These are phyloP conservation scores for barrel medic (Medicago truncatula) DNA, from an alignment of 306 rosid genomes.

Conservation along the genomic window MtrunA17r5.0-ANR NC_053044.1:24588501-24589000, in stretches of 20 bases:
- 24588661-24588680: not conserved
- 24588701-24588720: not conserved
- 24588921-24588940: not conserved
- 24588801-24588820: not conserved
- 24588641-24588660: not conserved
- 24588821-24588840: not conserved
- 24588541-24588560: not conserved
- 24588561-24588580: not conserved
- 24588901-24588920: not conserved
- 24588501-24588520: not conserved
- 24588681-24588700: not conserved
- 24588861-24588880: not conserved
- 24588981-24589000: not conserved
- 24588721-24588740: not conserved
- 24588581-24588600: not conserved
- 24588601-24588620: not conserved
- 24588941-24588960: conserved; percentile 9
- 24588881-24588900: not conserved
- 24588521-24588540: not conserved
- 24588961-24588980: not conserved
- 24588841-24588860: not conserved
- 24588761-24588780: not conserved
- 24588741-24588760: not conserved
- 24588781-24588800: not conserved
- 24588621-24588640: not conserved